phyloP scores from a whole-genome alignment of 2,329 filamentous ascomycete species.

The Nemania serpens region DNA sequence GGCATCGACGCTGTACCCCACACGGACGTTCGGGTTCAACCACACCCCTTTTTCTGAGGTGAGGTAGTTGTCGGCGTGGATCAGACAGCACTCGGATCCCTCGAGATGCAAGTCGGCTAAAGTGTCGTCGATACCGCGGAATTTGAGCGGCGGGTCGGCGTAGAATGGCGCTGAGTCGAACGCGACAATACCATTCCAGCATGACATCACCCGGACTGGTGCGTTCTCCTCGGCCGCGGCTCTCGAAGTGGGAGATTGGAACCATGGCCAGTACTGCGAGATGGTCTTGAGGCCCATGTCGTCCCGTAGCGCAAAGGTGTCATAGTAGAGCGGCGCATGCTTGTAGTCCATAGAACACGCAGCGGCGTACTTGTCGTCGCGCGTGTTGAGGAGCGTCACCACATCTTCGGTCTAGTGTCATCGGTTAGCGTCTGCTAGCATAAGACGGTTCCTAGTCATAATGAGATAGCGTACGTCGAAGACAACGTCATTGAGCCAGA shows the following conservation, averaged over 20 bases:
- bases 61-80: conserved; percentile 61
- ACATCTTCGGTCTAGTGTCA: conserved; percentile 49
- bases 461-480: conserved; percentile 51
- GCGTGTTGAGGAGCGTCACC: conserved; percentile 57
- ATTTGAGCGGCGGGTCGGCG: conserved; percentile 51
- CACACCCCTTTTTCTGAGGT: conserved; percentile 52
- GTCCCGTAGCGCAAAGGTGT: conserved; percentile 66
- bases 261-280: conserved; percentile 64
- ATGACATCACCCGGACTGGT: conserved; percentile 65
- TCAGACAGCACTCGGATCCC: conserved; percentile 66
- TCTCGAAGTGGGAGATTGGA: conserved; percentile 49
- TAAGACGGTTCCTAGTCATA: conserved; percentile 24
- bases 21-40: conserved; percentile 60
- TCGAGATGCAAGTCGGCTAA: conserved; percentile 59
- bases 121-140: conserved; percentile 66
- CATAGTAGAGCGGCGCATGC: conserved; percentile 58
- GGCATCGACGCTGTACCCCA: conserved; percentile 53
- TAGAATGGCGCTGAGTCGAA: conserved; percentile 55
- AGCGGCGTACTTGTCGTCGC: conserved; percentile 60
- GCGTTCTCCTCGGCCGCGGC: conserved; percentile 53
- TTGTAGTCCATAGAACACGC: conserved; percentile 66
- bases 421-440: conserved; percentile 24
- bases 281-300: conserved; percentile 55
- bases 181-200: conserved; percentile 68
- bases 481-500: conserved; percentile 66